Percentiles rank a stretch among this genome's conserved stretches.
These are phyloP conservation scores for Paramyrothecium roridum DNA, from an alignment of 2,329 filamentous ascomycete species.

Conservation along the genomic window DNA sequence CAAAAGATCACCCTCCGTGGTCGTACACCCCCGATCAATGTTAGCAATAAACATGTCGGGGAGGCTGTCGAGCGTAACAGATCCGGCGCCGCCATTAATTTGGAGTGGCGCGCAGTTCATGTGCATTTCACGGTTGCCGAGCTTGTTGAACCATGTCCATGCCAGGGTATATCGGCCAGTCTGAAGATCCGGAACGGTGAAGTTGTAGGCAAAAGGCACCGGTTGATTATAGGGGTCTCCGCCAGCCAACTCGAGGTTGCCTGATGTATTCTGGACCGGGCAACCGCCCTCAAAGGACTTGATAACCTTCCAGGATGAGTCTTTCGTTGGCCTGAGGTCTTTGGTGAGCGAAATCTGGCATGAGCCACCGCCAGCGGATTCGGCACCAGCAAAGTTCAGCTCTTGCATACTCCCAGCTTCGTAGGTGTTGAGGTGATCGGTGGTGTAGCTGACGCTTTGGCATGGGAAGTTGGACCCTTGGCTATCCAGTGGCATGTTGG, in stretches of 20 bases:
- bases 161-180: constrained; percentile 43
- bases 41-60: constrained; percentile 68
- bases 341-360: constrained; percentile 62
- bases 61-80: constrained; percentile 28
- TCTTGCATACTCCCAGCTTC: constrained; percentile 48
- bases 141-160: constrained; percentile 63
- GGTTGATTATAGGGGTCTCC: constrained; percentile 14
- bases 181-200: constrained; percentile 50
- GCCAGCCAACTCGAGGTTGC: not conserved
- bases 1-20: constrained; percentile 51
- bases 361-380: constrained; percentile 54
- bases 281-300: constrained; percentile 12
- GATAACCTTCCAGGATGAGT: not conserved
- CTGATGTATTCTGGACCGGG: constrained; percentile 23
- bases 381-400: constrained; percentile 50
- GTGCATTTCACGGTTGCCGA: constrained; percentile 67
- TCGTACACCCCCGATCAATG: constrained; percentile 48
- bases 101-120: constrained; percentile 64
- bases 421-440: constrained; percentile 43
- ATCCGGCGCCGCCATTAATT: constrained; percentile 27
- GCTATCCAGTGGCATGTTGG: constrained; percentile 44
- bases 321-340: constrained; percentile 28
- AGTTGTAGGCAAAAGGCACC: constrained; percentile 37
- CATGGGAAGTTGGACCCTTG: constrained; percentile 66
- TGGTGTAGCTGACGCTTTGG: constrained; percentile 48